phyloP scores from a whole-genome alignment of 192 early-diverging fungal genomes.

The Paraglomus brasilianum region DNA sequence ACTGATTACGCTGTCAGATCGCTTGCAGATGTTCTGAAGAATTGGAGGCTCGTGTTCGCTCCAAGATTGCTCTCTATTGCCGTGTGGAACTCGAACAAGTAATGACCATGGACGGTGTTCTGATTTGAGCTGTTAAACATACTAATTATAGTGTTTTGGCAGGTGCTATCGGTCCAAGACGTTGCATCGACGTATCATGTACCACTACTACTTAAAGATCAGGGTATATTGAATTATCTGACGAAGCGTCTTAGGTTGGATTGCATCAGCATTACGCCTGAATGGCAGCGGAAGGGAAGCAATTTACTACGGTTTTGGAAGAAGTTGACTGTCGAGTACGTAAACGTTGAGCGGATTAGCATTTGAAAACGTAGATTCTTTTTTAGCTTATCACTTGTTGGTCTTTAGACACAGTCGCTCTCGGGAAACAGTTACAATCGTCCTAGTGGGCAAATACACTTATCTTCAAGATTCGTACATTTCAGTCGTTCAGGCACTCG shows the following conservation, averaged over 20 bases:
- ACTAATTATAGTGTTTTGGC: neutral
- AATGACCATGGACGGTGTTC: neutral
- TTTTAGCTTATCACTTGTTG: constrained; percentile 13
- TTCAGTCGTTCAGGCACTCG: constrained; percentile 93
- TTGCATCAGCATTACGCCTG: constrained; percentile 50
- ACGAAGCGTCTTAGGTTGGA: constrained; percentile 76
- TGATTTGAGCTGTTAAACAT: no score
- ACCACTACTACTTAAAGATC: constrained; percentile 84
- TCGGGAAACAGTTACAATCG: constrained; percentile 83
- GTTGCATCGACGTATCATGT: constrained; percentile 97
- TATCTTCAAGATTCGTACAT: constrained; percentile 95
- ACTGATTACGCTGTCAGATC: constrained; percentile 47
- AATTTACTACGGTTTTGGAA: constrained; percentile 84
- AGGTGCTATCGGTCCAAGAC: constrained; percentile 88
- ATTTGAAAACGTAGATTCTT: neutral
- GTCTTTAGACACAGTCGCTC: constrained; percentile 67
- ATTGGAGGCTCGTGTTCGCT: constrained; percentile 78
- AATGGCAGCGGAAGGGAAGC: constrained; percentile 56
- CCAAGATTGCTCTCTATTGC: constrained; percentile 99
- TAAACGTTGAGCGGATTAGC: neutral
- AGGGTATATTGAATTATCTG: constrained; percentile 83
- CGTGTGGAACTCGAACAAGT: constrained; percentile 93
- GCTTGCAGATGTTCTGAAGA: constrained; percentile 86
- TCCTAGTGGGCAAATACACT: constrained; percentile 96
- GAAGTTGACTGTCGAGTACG: constrained; percentile 64